Evolutionary conservation across 2,329 filamentous ascomycete species (phyloP).

Genomic region (Didymella arachidicola): DNA sequence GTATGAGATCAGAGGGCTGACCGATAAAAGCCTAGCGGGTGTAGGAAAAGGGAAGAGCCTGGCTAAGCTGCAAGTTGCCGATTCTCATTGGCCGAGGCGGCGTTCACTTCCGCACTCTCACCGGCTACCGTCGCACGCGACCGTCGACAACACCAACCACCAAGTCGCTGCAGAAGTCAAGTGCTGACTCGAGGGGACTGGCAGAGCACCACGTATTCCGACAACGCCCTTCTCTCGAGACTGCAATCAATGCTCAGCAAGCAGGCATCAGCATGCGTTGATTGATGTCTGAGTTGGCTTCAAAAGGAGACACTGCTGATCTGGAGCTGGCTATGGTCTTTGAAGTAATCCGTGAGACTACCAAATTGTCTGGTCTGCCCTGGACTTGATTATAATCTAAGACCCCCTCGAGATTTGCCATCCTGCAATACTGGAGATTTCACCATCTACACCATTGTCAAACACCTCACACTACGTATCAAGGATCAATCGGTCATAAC

Average conservation of each 20-base stretch:
- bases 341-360: background rate
- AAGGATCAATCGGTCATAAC: background rate
- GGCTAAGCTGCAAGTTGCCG: background rate
- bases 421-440: background rate
- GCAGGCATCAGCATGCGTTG: constrained; percentile 1
- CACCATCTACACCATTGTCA: background rate
- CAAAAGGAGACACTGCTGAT: background rate
- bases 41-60: constrained; percentile 26
- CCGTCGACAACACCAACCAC: background rate
- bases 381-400: background rate
- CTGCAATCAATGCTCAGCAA: background rate
- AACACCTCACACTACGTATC: background rate
- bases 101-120: constrained; percentile 3
- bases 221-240: background rate
- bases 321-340: background rate
- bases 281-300: background rate
- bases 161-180: background rate
- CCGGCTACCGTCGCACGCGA: constrained; percentile 13
- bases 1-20: constrained; percentile 41
- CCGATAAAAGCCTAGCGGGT: constrained; percentile 36
- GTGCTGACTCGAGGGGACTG: background rate
- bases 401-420: background rate
- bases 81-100: constrained; percentile 31
- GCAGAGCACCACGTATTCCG: background rate
- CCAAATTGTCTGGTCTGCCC: background rate